These are phyloP conservation scores for Skeletonema potamos DNA, from an alignment of 108 stramenopile species.

Conservation along the genomic window DNA sequence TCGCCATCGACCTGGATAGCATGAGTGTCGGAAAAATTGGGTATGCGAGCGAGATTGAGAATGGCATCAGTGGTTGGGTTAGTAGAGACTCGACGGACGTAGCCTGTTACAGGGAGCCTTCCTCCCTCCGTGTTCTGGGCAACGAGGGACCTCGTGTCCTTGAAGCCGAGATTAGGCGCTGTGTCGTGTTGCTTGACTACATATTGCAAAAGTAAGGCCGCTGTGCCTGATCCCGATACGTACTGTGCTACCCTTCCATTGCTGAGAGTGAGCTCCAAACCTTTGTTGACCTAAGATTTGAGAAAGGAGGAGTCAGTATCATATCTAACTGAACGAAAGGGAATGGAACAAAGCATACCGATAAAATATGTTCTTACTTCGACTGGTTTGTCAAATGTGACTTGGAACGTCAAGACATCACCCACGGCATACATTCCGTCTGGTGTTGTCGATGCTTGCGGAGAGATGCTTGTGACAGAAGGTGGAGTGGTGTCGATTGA, in stretches of 20 bases:
- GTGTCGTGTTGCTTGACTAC: slow-evolving; percentile 16
- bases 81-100: slow-evolving; percentile 26
- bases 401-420: slow-evolving; percentile 40
- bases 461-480: slow-evolving; percentile 17
- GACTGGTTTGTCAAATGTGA: slow-evolving; percentile 48
- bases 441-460: slow-evolving; percentile 27
- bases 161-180: slow-evolving; percentile 20
- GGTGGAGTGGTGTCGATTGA: slow-evolving; percentile 38
- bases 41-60: slow-evolving; percentile 12
- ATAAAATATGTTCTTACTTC: slow-evolving; percentile 18
- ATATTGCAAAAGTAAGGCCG: slow-evolving; percentile 23
- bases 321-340: neutral
- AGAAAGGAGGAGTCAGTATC: neutral
- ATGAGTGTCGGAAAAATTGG: slow-evolving; percentile 2
- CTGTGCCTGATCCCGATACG: slow-evolving; percentile 28
- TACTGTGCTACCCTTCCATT: slow-evolving; percentile 22
- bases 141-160: slow-evolving; percentile 7
- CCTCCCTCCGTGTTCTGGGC: slow-evolving; percentile 41
- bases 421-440: slow-evolving; percentile 42
- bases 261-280: slow-evolving; percentile 26
- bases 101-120: slow-evolving; percentile 18
- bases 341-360: neutral
- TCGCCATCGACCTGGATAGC: slow-evolving; percentile 20
- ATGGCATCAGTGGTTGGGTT: slow-evolving; percentile 29
- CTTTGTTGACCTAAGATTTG: neutral